phyloP scores from a whole-genome alignment of 2,329 filamentous ascomycete genomes.

The Fusarium foetens region DNA sequence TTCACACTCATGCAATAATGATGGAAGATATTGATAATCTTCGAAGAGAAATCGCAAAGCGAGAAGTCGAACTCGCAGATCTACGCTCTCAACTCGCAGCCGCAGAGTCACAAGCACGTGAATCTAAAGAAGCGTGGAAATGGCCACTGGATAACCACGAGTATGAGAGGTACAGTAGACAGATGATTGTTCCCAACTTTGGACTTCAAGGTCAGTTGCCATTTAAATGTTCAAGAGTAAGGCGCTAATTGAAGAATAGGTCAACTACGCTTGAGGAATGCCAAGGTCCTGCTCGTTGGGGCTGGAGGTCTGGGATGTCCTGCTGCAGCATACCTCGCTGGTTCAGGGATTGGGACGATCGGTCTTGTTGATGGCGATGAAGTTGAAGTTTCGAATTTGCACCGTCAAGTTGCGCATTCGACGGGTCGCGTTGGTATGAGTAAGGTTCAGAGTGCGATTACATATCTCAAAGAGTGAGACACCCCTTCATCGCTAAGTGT shows the following conservation, averaged over 20 bases:
- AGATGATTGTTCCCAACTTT: slow-evolving; percentile 87
- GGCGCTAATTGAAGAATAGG: slow-evolving; percentile 58
- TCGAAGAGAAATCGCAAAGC: slow-evolving; percentile 57
- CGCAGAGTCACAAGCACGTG: slow-evolving; percentile 48
- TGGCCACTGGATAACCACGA: slow-evolving; percentile 80
- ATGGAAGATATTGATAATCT: slow-evolving; percentile 56
- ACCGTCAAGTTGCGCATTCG: slow-evolving; percentile 87
- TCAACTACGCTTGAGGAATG: slow-evolving; percentile 76
- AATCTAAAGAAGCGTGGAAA: slow-evolving; percentile 50
- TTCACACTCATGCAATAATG: neutral
- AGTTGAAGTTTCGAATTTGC: slow-evolving; percentile 90
- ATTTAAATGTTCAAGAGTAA: fast-evolving
- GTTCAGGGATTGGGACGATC: slow-evolving; percentile 84
- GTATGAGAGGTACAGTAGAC: slow-evolving; percentile 87
- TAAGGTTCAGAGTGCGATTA: slow-evolving; percentile 83
- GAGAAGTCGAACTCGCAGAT: slow-evolving; percentile 59
- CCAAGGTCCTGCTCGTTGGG: slow-evolving; percentile 83
- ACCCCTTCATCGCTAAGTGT: neutral
- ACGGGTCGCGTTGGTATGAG: slow-evolving; percentile 75
- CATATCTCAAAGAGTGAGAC: slow-evolving; percentile 65
- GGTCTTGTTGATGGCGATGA: slow-evolving; percentile 88
- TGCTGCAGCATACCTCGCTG: slow-evolving; percentile 90
- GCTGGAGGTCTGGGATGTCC: slow-evolving; percentile 92
- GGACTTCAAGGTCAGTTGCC: slow-evolving; percentile 72
- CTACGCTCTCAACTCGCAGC: slow-evolving; percentile 58